These are phyloP conservation scores for Oryza punctata DNA, from an alignment of 176 grass and related monocot genomes.

Conservation along the genomic window DNA sequence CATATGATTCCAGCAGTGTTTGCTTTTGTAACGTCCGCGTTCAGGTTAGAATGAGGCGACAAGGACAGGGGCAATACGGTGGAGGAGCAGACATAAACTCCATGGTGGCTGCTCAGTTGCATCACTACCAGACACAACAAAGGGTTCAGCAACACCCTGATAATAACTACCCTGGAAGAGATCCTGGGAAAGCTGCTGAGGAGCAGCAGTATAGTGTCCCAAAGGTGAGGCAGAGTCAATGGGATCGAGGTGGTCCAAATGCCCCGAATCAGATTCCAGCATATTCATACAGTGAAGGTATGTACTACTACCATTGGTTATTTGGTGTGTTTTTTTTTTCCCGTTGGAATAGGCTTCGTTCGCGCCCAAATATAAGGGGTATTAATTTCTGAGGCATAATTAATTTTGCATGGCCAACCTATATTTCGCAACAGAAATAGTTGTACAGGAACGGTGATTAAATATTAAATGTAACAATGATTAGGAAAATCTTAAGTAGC, in stretches of 20 bases:
- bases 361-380: neutral
- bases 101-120: slow-evolving; percentile 59
- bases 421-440: slow-evolving; percentile 10
- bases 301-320: slow-evolving; percentile 29
- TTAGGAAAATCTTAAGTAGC: neutral
- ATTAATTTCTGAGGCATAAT: neutral
- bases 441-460: neutral
- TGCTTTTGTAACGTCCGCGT: neutral
- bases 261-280: slow-evolving; percentile 39
- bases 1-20: slow-evolving; percentile 19
- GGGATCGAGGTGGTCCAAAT: slow-evolving; percentile 66
- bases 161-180: slow-evolving; percentile 56
- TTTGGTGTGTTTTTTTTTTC: slow-evolving; percentile 28
- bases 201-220: slow-evolving; percentile 51
- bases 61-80: slow-evolving; percentile 51
- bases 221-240: slow-evolving; percentile 69
- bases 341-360: neutral
- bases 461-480: slow-evolving; percentile 4
- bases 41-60: slow-evolving; percentile 60
- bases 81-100: slow-evolving; percentile 59
- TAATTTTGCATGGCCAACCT: neutral
- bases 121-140: slow-evolving; percentile 65
- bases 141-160: slow-evolving; percentile 59
- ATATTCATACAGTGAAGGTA: slow-evolving; percentile 63
- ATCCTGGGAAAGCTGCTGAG: slow-evolving; percentile 45